Percentiles rank a stretch among this genome's conserved stretches.
phyloP scores from a whole-genome alignment of 495 filamentous ascomycete species.

The Aspergillus campestris region DNA sequence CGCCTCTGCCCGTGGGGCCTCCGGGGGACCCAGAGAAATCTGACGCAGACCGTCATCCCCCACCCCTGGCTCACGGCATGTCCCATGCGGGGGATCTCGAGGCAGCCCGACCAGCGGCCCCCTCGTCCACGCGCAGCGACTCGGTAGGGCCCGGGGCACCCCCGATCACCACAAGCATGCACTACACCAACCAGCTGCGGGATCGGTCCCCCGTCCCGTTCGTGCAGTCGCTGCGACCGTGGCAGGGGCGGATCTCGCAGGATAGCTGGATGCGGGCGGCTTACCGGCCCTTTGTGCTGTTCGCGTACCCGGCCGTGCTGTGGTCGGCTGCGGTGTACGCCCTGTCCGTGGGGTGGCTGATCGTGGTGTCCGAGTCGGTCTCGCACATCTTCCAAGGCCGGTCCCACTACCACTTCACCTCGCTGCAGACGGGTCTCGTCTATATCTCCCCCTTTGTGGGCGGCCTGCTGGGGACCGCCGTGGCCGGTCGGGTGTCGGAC shows the following conservation, averaged over 20 bases:
- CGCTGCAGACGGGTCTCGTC: slow-evolving; percentile 73
- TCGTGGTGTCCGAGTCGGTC: slow-evolving; percentile 85
- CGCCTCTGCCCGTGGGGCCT: no score
- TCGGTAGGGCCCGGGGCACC: slow-evolving; percentile 19
- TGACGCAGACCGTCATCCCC: slow-evolving; percentile 5
- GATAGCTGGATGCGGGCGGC: slow-evolving; percentile 75
- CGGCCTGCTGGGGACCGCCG: slow-evolving; percentile 79
- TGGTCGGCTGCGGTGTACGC: slow-evolving; percentile 87
- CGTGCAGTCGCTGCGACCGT: slow-evolving; percentile 58
- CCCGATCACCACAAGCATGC: slow-evolving; percentile 16
- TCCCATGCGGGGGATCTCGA: slow-evolving; percentile 16
- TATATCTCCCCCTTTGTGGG: slow-evolving; percentile 89
- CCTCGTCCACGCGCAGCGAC: slow-evolving; percentile 26
- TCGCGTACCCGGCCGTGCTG: slow-evolving; percentile 78
- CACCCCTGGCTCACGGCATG: slow-evolving; percentile 1
- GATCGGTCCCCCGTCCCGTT: slow-evolving; percentile 58
- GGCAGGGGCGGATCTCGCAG: slow-evolving; percentile 65
- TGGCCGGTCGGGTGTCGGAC: slow-evolving; percentile 85
- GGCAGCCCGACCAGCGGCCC: slow-evolving; percentile 6
- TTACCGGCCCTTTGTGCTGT: slow-evolving; percentile 74
- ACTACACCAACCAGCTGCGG: slow-evolving; percentile 55
- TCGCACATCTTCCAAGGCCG: slow-evolving; percentile 63
- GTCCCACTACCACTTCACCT: slow-evolving; percentile 65
- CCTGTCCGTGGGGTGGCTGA: slow-evolving; percentile 89
- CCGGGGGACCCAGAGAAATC: slow-evolving; percentile 7